A percentile compares a stretch with the other conserved stretches of the same genome.
Conservation (phyloP, 768 basidiomycete genomes). For the Russula griseocarnosa region DNA sequence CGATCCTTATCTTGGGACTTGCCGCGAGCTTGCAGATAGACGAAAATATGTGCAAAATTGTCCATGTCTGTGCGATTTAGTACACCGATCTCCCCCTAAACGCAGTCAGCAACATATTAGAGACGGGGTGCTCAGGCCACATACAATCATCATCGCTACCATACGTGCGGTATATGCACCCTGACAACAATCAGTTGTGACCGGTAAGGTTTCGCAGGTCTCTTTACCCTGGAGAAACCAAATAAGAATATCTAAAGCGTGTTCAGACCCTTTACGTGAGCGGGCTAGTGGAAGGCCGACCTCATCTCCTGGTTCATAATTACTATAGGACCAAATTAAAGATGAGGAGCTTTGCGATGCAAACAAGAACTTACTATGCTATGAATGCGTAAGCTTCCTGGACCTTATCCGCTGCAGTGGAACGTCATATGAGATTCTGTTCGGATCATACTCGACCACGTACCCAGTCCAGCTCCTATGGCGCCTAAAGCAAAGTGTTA, state of each 20-base stretch:
- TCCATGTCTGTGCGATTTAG: constrained; percentile 71
- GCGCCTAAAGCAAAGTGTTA: constrained; percentile 43
- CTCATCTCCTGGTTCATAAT: constrained; percentile 69
- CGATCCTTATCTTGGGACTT: constrained; percentile 46
- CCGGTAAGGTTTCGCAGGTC: neutral
- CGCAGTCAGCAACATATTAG: constrained; percentile 12
- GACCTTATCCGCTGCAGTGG: constrained; percentile 58
- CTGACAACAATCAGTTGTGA: constrained; percentile 35
- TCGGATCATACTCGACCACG: neutral
- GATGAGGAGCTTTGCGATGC: neutral
- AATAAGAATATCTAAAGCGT: constrained; percentile 62
- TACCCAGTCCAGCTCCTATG: constrained; percentile 62
- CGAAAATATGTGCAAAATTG: constrained; percentile 59
- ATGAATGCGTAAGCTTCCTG: constrained; percentile 80
- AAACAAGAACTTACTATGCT: constrained; percentile 53
- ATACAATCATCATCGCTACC: constrained; percentile 65
- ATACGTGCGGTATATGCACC: constrained; percentile 76
- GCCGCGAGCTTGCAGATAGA: constrained; percentile 58
- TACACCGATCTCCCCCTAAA: constrained; percentile 66
- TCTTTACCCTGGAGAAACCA: constrained; percentile 69
- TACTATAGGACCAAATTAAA: constrained; percentile 40
- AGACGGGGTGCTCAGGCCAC: constrained; percentile 19
- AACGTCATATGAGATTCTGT: constrained; percentile 10
- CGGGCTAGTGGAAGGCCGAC: constrained; percentile 35
- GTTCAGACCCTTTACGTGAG: neutral